Percentiles rank a stretch among this genome's conserved stretches.
Evolutionary conservation across 352 stramenopile genomes (phyloP).

Genomic region (Phytophthora cajani): DNA sequence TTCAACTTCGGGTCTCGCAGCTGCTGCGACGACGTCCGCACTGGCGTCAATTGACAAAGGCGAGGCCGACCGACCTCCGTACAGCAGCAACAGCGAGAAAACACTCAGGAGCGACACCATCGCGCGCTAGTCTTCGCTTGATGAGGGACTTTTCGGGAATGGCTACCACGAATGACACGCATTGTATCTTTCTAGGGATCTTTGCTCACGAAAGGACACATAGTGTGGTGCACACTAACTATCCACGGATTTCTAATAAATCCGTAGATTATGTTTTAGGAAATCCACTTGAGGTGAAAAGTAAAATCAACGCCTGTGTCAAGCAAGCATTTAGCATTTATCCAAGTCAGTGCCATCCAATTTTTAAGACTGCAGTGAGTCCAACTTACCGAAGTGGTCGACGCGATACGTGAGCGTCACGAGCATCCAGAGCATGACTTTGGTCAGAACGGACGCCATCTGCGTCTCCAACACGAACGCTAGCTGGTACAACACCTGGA

Average conservation of each 20-base stretch:
- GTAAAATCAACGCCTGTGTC: not conserved
- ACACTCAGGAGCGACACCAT: conserved; percentile 16
- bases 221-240: not conserved
- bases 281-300: not conserved
- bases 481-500: conserved; percentile 33
- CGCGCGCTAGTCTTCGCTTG: not conserved
- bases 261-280: too few species aligned
- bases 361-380: too few species aligned
- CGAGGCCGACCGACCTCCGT: conserved; percentile 3
- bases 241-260: not conserved
- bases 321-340: too few species aligned
- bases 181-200: conserved; percentile 35
- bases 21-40: conserved; percentile 6
- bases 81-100: conserved; percentile 19
- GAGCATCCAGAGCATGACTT: conserved; percentile 36
- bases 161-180: conserved; percentile 11
- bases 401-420: conserved; percentile 31
- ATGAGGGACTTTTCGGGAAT: conserved; percentile 13
- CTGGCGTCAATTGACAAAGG: conserved; percentile 29
- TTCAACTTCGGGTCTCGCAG: conserved; percentile 31
- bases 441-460: conserved; percentile 29
- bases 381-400: conserved; percentile 4
- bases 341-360: too few species aligned
- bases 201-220: conserved; percentile 10
- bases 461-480: conserved; percentile 52